Evolutionary conservation across 108 stramenopile species (phyloP), one percentile per base, ranked within the genome.

Genomic region (Fragilaria crotonensis): DNA sequence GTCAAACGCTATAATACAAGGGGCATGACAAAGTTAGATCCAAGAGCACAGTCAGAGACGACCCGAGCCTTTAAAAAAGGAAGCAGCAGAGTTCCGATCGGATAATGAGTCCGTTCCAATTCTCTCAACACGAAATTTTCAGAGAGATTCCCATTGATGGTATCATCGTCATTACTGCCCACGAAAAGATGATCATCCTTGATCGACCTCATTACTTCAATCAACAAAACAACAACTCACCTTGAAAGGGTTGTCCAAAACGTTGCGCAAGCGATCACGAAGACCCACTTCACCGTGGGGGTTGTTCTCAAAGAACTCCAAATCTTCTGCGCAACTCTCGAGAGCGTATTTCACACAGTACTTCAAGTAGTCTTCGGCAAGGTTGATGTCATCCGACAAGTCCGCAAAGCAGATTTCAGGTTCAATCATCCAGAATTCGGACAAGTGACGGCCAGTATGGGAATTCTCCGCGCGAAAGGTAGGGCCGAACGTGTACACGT

Each of bases 401-500:
- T 81, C 76, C 0, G 88, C 84, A 66, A 97, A 97, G 49, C 80
- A 73, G 48, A 89, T 81, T 83, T 97, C 96, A 19, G 92, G 92
- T 71, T 97, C 96, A 50, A 97, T 89, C 80, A 94, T 93, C 78
- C 87, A 81, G 67, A 97, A 97, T 69, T 97, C 96, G 3, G 96
- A 87, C 36, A 97, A 66, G 70, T 97, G 96, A 41, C 91, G 78
- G n/a, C 84, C 76, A 25, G 96, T 97, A 70, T 95, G 84, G 36
- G 84, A 87, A 71, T 95, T 93, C 71, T 97, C 96, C 20, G 96
- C 96, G 18, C 95, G 77, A 68, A 97, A 97, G 21, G 90, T 89
- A 5, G 93, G 93, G 26, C 93, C 92, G 61, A 91, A 96, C 33
- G 96, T 97, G 81, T 97, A 97, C 1, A 95, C 95, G 66, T 95